Base-by-base conservation (phyloP, 2,329 filamentous ascomycete genomes). In the Pseudogymnoascus destructans region DNA sequence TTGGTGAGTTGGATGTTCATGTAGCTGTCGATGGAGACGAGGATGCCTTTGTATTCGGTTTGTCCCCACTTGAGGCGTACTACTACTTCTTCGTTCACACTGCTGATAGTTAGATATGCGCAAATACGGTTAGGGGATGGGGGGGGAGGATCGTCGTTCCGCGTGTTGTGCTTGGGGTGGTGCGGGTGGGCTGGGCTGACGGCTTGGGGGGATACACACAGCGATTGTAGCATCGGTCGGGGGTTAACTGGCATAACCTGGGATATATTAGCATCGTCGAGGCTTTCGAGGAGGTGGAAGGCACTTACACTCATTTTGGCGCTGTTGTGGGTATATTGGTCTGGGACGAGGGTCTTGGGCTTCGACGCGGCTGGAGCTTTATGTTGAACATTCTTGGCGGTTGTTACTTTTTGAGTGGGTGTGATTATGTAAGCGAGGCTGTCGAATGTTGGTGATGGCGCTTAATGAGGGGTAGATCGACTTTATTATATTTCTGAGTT, bases 21-120 rank as follows among this genome's bases (percentile, higher is more conserved):
- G 78, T 98, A 98, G 70, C 87, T 90, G 76, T 98, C 93, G 69
- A 95, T 88, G 67, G 87, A 92, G 69, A 95, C 87, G 62, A 98
- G 82, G 64, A 82, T 82, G 71, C 93, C 93, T 73, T 92, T 95
- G 81, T 98, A 98, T 73, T 98, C 93, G 61, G 89, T 93, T 73
- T 96, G 86, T 66, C 89, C 90, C 93, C 93, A 98, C 80, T 98
- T 98, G 64, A 98, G 81, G 67, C 91, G 89, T 63, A 98, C 87
- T 63, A 91, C 79, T 69, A 98, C 85, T 69, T 92, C 82, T 72
- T 95, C 87, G 77, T 95, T 87, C 74, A 98, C 87, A 63, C 86
- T 90, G 63, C 63, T 61, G 59, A 23, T 11, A 42, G 52, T 46
- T 36, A 33, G 55, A 21, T 19, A 10, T 56, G 35, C 11, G 30